Evolutionary conservation across 768 basidiomycete genomes (phyloP).

Genomic region (Mycena kentingensis): DNA sequence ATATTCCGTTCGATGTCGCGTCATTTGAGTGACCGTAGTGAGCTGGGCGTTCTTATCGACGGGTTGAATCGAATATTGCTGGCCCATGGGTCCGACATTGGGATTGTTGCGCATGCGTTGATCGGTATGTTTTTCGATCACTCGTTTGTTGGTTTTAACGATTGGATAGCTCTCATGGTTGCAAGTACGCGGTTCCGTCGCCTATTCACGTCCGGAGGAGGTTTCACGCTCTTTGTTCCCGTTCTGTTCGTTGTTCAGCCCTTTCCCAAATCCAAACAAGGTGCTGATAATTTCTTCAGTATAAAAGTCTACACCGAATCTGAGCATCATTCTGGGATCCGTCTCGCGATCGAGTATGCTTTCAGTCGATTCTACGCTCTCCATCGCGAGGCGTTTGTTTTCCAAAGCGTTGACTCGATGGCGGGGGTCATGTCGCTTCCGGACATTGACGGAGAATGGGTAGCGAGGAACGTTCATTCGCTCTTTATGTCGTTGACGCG

Average conservation of each 20-base stretch:
- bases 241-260: constrained; percentile 49
- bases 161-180: constrained; percentile 60
- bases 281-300: constrained; percentile 5
- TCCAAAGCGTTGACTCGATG: constrained; percentile 68
- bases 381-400: constrained; percentile 73
- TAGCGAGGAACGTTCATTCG: constrained; percentile 56
- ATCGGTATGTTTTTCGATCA: constrained; percentile 51
- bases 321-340: constrained; percentile 57
- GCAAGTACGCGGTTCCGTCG: constrained; percentile 77
- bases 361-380: constrained; percentile 71
- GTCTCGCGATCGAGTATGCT: constrained; percentile 69
- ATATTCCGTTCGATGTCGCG: constrained; percentile 73
- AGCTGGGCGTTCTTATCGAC: constrained; percentile 66
- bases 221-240: constrained; percentile 77
- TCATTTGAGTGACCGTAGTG: constrained; percentile 68
- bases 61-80: constrained; percentile 71
- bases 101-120: constrained; percentile 73
- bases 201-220: constrained; percentile 71
- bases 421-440: constrained; percentile 56
- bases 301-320: constrained; percentile 71
- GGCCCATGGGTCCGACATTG: constrained; percentile 69
- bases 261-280: too few relatives aligned
- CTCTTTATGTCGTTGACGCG: constrained; percentile 61
- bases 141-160: background rate
- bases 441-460: constrained; percentile 48